Evolutionary conservation across 768 basidiomycete species (phyloP).

Genomic region (Hygrophorus pudorinus): DNA sequence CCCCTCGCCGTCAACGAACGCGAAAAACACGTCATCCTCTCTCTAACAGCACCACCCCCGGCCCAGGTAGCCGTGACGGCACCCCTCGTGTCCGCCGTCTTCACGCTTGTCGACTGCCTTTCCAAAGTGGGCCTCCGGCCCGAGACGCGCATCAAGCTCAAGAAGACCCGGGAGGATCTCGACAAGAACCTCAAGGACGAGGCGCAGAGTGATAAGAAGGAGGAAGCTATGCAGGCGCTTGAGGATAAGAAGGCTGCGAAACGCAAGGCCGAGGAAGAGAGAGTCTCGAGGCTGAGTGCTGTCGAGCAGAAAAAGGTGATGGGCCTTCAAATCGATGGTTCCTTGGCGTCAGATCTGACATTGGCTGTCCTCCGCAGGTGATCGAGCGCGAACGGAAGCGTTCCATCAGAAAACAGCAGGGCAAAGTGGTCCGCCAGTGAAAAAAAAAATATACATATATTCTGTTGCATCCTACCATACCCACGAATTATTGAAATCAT

Average conservation of each 20-base stretch:
- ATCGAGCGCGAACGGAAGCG: constrained; percentile 76
- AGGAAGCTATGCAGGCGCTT: constrained; percentile 54
- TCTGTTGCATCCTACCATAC: no score
- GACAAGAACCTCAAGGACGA: constrained; percentile 63
- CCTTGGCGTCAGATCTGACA: not conserved
- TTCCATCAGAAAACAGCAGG: constrained; percentile 56
- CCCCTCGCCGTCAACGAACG: constrained; percentile 40
- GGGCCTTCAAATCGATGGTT: constrained; percentile 1
- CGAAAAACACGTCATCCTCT: constrained; percentile 69
- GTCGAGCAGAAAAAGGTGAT: constrained; percentile 76
- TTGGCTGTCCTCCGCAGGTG: constrained; percentile 25
- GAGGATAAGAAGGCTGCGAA: constrained; percentile 68
- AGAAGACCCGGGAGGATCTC: constrained; percentile 62
- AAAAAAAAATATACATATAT: constrained; percentile 35
- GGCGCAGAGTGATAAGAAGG: constrained; percentile 52
- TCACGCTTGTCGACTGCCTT: constrained; percentile 67
- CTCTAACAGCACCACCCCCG: constrained; percentile 44
- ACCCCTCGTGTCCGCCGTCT: constrained; percentile 55
- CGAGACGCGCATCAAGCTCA: constrained; percentile 74
- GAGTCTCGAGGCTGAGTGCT: constrained; percentile 60
- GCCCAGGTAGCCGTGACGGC: constrained; percentile 38
- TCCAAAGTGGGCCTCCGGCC: constrained; percentile 54
- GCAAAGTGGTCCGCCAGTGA: constrained; percentile 49
- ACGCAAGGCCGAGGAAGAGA: constrained; percentile 64
- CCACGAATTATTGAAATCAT: no score